Conservation (phyloP, 2,329 filamentous ascomycete genomes). For the Macrophomina phaseolina region DNA sequence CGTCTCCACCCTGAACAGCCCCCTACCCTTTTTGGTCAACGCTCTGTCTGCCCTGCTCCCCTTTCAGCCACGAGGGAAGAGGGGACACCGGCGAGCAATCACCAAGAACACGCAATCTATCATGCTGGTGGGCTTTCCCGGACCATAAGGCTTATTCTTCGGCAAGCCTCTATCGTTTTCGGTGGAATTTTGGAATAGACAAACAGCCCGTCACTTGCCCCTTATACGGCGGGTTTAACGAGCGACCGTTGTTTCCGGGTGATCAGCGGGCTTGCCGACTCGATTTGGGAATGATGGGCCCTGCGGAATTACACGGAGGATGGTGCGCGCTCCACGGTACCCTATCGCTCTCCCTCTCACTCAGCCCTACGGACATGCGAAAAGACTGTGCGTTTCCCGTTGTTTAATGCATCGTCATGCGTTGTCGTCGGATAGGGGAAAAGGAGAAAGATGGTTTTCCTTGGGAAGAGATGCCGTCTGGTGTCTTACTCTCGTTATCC, state of each 20-base stretch:
- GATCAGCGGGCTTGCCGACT: conserved; percentile 8
- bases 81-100: neutral
- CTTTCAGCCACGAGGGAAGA: conserved; percentile 13
- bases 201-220: neutral
- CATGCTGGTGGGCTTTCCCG: neutral
- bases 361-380: conserved; percentile 6
- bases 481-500: neutral
- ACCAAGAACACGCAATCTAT: conserved; percentile 8
- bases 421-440: conserved; percentile 5
- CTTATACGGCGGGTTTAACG: neutral
- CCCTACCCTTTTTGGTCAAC: conserved; percentile 13
- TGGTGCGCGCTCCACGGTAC: neutral
- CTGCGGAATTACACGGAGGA: conserved; percentile 8
- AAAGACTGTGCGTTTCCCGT: neutral
- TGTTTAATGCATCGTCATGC: conserved; percentile 13
- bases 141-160: neutral
- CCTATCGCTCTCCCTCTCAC: neutral
- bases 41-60: conserved; percentile 19
- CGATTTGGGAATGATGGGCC: neutral
- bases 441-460: neutral
- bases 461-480: neutral
- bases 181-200: neutral
- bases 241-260: conserved; percentile 20
- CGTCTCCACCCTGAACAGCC: neutral
- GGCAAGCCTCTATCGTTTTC: neutral